phyloP scores from a whole-genome alignment of 2,329 filamentous ascomycete genomes.

The Pestalotiopsis sp. region DNA sequence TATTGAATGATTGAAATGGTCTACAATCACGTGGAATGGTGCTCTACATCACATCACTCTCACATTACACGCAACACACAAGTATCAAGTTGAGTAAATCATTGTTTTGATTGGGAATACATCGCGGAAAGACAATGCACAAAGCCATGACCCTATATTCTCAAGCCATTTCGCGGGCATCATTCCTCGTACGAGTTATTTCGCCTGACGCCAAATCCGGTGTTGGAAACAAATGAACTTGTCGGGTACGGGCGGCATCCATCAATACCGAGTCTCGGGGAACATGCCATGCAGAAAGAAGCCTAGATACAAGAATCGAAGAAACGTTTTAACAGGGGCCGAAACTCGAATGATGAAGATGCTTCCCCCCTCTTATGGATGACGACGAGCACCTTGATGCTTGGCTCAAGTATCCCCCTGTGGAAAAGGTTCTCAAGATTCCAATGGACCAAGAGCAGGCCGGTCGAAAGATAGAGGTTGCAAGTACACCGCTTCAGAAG shows the following conservation, averaged over 20 bases:
- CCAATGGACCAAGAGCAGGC: not conserved
- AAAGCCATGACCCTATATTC: constrained; percentile 9
- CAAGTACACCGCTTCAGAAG: constrained; percentile 7
- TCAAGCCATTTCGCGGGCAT: constrained; percentile 12
- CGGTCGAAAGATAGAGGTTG: constrained; percentile 1
- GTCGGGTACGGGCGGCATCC: not conserved
- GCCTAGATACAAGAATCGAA: constrained; percentile 16
- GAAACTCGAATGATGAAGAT: constrained; percentile 13
- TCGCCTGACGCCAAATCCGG: not conserved
- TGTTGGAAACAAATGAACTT: not conserved
- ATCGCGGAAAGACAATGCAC: not conserved
- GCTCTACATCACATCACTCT: too few relatives aligned
- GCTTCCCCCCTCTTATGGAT: not conserved
- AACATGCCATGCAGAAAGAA: constrained; percentile 13
- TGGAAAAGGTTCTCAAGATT: not conserved
- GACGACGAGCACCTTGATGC: not conserved
- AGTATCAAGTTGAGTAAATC: not conserved
- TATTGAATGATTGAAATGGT: too few relatives aligned
- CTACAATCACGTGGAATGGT: too few relatives aligned
- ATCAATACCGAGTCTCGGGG: constrained; percentile 8
- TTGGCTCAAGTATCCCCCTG: constrained; percentile 4
- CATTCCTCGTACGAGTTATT: not conserved
- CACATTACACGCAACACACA: too few relatives aligned
- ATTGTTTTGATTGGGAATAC: constrained; percentile 8
- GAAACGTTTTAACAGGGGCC: constrained; percentile 12